Evolutionary conservation across 208 protist species (phyloP), one percentile per base, ranked within the genome.

Genomic region (Trypanosoma cruzi): DNA sequence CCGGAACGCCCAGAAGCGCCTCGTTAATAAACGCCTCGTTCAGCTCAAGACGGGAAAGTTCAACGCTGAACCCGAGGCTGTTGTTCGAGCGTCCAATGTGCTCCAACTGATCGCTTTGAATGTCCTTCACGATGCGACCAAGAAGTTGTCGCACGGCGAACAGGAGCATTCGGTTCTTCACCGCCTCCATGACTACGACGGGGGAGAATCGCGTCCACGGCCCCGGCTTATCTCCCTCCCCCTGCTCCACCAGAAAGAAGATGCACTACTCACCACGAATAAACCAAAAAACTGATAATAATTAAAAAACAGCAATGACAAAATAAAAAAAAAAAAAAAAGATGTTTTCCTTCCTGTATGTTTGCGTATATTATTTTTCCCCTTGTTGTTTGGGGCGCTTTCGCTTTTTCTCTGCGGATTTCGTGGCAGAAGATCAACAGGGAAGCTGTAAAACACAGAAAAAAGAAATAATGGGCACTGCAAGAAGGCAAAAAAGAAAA

Each of bases 21-120:
- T 61, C 13, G 48, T 77, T 77, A 24, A 77, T 77, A 57, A 67
- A 77, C 26, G 58, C 36, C 8, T 77, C 71, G 53, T 77, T 59
- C 20, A 77, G 50, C 42, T 77, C 62, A 54, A 77, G 59, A 52
- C 64, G 63, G 13, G 71, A 67, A 18, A 77, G 52, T 46, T 67
- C 52, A 67, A 77, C 64, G 28, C 46, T 32, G 26, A 77, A 32
- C 16, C 71, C 63, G 1, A 65, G n/a, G 8, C 48, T 24, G 24
- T 66, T 24, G 4, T 67, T n/a, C 14, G 64, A 67, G 40, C 54
- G 56, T 24, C 61, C 49, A 29, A 77, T 61, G 34, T 46, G 31
- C 37, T 77, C 71, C 24, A 77, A 36, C 58, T 77, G 71, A 50
- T 77, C 71, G 20, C 58, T 55, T 26, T 71, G 62, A 61, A 77